phyloP scores from a whole-genome alignment of 139 green algal genomes.

The Tetradesmus lagerheimii region DNA sequence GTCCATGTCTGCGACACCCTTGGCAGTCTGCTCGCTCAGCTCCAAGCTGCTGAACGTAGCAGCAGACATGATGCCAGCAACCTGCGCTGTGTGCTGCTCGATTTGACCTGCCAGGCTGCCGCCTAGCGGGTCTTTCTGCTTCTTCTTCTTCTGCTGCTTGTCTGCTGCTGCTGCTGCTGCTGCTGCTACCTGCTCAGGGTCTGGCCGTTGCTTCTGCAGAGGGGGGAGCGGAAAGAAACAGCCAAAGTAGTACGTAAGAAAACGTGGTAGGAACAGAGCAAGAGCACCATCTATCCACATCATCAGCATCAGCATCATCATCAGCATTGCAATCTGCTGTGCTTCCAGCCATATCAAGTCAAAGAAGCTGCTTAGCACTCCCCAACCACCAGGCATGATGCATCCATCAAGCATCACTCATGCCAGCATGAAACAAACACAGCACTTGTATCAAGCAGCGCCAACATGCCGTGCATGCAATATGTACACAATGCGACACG shows the following conservation, averaged over 20 bases:
- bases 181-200: constrained; percentile 5
- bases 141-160: not conserved
- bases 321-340: too few relatives aligned
- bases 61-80: constrained; percentile 83
- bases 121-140: constrained; percentile 1
- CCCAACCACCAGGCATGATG: too few relatives aligned
- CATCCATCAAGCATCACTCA: too few relatives aligned
- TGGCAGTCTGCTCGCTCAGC: constrained; percentile 71
- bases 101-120: constrained; percentile 17
- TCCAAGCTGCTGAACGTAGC: constrained; percentile 81
- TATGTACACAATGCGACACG: not conserved
- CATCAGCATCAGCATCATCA: too few relatives aligned
- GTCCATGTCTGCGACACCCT: constrained; percentile 82
- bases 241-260: not conserved
- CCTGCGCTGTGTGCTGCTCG: constrained; percentile 45
- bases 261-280: too few relatives aligned
- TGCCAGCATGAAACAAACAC: too few relatives aligned
- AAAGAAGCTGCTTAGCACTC: too few relatives aligned
- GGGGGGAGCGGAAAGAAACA: not conserved
- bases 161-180: not conserved
- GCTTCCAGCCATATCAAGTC: too few relatives aligned
- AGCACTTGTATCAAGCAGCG: too few relatives aligned
- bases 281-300: too few relatives aligned
- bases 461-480: too few relatives aligned
- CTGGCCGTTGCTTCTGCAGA: constrained; percentile 25